Evolutionary conservation across 441 rosid genomes (phyloP).

Genomic region (Gossypium trilobum): DNA sequence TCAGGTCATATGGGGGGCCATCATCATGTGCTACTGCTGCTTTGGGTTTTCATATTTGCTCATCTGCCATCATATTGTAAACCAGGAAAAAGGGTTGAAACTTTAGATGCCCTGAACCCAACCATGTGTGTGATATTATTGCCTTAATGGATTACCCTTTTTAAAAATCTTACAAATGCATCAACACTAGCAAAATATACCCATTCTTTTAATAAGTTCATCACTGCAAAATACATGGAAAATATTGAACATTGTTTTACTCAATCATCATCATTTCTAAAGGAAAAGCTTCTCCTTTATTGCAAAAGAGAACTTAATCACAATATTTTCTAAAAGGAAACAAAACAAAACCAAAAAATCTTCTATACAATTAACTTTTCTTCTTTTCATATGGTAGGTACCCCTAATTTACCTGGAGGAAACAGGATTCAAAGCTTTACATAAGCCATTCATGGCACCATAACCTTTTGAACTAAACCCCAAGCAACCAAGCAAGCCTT

Average conservation of each 20-base stretch:
- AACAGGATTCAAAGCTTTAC: constrained; percentile 85
- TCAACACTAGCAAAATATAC: neutral
- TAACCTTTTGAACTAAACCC: constrained; percentile 93
- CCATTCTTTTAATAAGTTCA: neutral
- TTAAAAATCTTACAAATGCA: constrained; percentile 20
- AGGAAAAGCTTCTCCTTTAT: neutral
- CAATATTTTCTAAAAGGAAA: neutral
- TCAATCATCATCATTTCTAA: constrained; percentile 1
- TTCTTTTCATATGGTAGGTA: neutral
- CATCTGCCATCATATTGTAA: neutral
- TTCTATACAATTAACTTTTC: constrained; percentile 24
- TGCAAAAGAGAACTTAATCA: neutral
- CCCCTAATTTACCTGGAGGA: constrained; percentile 50
- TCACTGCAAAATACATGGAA: neutral
- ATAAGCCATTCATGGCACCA: constrained; percentile 81
- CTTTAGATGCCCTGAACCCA: constrained; percentile 18
- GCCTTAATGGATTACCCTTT: neutral
- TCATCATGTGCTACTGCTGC: constrained; percentile 16
- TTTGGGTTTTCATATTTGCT: neutral
- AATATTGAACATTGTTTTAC: neutral
- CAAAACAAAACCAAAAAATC: neutral
- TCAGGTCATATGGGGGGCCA: constrained; percentile 12
- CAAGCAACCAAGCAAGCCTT: constrained; percentile 83
- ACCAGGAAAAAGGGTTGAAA: neutral
- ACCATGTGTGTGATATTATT: constrained; percentile 26